Evolutionary conservation across 352 stramenopile species (phyloP).

Genomic region (Phytophthora ohioensis): DNA sequence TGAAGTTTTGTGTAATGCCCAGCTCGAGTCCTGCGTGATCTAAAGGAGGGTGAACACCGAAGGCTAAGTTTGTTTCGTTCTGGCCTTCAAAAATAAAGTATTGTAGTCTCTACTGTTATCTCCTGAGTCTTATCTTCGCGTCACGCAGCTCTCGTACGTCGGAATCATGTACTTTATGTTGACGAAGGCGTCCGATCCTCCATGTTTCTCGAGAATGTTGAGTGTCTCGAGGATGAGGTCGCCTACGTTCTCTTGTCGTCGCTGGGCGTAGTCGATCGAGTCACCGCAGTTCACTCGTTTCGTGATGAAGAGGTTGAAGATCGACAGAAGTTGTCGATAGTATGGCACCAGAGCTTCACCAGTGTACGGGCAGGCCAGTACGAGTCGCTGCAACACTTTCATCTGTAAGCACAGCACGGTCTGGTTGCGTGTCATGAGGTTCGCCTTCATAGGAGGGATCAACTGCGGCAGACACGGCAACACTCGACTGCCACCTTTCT

Average conservation of each 20-base stretch:
- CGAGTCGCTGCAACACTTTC: constrained; percentile 80
- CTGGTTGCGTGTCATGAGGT: constrained; percentile 84
- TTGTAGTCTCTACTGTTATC: background rate
- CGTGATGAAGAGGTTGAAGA: constrained; percentile 93
- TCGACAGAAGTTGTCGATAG: constrained; percentile 92
- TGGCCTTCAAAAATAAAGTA: constrained; percentile 31
- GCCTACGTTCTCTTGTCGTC: constrained; percentile 88
- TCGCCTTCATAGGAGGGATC: constrained; percentile 85
- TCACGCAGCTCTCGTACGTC: constrained; percentile 93
- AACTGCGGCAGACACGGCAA: constrained; percentile 62
- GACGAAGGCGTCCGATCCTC: constrained; percentile 90
- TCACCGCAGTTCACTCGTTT: constrained; percentile 94
- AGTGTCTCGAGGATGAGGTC: constrained; percentile 92
- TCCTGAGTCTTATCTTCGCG: constrained; percentile 21
- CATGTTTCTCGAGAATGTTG: constrained; percentile 87
- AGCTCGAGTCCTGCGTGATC: background rate
- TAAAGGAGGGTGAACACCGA: background rate
- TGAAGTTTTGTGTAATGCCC: constrained; percentile 8
- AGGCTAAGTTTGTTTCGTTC: constrained; percentile 31
- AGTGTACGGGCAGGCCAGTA: constrained; percentile 74
- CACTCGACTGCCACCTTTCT: constrained; percentile 72
- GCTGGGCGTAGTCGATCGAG: constrained; percentile 93
- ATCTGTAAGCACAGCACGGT: constrained; percentile 81
- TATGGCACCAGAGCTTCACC: constrained; percentile 93
- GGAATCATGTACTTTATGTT: constrained; percentile 98